Percentiles rank a stretch among this genome's conserved stretches.
phyloP scores from a whole-genome alignment of 805 yeast species.

The Yarrowia yakushimensis region DNA sequence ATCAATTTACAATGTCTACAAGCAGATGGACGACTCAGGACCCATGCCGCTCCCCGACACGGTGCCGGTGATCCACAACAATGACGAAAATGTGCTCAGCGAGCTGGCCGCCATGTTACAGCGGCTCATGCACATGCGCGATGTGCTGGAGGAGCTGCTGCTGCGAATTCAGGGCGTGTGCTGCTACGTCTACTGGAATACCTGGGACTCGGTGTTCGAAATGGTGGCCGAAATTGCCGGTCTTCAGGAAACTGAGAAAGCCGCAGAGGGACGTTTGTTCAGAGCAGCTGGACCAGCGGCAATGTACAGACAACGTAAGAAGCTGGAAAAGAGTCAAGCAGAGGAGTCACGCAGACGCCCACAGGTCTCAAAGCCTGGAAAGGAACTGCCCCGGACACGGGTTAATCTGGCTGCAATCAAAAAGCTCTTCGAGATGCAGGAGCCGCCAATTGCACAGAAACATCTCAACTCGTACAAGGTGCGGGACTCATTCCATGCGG shows the following conservation, averaged over 20 bases:
- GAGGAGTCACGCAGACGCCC: conserved; percentile 28
- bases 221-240: conserved; percentile 35
- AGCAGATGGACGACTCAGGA: neutral
- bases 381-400: conserved; percentile 3
- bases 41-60: conserved; percentile 17
- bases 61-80: conserved; percentile 13
- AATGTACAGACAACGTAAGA: conserved; percentile 32
- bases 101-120: conserved; percentile 19
- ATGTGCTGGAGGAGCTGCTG: conserved; percentile 33
- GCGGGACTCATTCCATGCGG: conserved; percentile 13
- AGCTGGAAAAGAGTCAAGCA: conserved; percentile 29
- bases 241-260: conserved; percentile 30
- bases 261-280: conserved; percentile 36
- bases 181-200: conserved; percentile 38
- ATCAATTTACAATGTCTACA: conserved; percentile 13
- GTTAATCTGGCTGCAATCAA: conserved; percentile 22
- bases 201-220: conserved; percentile 37
- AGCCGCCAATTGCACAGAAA: conserved; percentile 21
- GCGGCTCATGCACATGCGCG: conserved; percentile 24
- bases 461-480: conserved; percentile 20
- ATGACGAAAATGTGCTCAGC: neutral
- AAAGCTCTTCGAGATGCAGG: conserved; percentile 24
- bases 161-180: conserved; percentile 36
- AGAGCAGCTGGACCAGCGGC: conserved; percentile 38
- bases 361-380: conserved; percentile 9